A percentile compares a stretch with the other conserved stretches of the same genome.
Conservation (phyloP, 257 asterid genomes). For the Gentiana macrophylla region DNA sequence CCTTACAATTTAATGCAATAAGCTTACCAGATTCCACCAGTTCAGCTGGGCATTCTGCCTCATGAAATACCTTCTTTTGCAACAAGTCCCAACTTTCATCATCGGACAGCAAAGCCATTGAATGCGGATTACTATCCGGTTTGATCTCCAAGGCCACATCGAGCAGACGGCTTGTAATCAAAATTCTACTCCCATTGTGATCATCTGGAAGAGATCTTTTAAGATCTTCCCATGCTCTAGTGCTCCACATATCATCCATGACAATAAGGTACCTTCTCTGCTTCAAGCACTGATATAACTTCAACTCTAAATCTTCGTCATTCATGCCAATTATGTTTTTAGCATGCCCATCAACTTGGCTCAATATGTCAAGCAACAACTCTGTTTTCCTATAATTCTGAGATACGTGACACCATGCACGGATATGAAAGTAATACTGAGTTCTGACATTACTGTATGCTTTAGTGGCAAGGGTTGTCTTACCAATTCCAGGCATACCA, state of each 20-base stretch:
- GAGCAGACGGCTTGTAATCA: constrained; percentile 8
- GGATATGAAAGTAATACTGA: constrained; percentile 5
- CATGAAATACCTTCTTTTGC: neutral
- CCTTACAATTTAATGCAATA: neutral
- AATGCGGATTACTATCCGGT: neutral
- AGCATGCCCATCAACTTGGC: neutral
- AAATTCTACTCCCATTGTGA: constrained; percentile 11
- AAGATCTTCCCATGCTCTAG: constrained; percentile 2
- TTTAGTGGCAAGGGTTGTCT: constrained; percentile 13
- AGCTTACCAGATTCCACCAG: neutral
- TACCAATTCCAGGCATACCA: constrained; percentile 15
- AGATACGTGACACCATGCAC: constrained; percentile 9
- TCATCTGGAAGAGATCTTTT: constrained; percentile 8
- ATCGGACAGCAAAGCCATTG: neutral
- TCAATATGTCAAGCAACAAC: constrained; percentile 1
- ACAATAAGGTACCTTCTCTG: constrained; percentile 8
- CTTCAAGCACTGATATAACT: constrained; percentile 1
- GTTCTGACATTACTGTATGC: constrained; percentile 1
- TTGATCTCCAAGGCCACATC: neutral
- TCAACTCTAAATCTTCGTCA: neutral
- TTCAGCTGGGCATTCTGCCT: neutral
- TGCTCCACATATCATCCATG: constrained; percentile 14
- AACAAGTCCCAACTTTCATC: constrained; percentile 2
- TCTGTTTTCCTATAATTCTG: neutral
- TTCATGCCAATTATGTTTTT: neutral